Evolutionary conservation across 2,329 filamentous ascomycete genomes (phyloP), one percentile per base, ranked within the genome.

Genomic region (Plenodomus biglobosus): DNA sequence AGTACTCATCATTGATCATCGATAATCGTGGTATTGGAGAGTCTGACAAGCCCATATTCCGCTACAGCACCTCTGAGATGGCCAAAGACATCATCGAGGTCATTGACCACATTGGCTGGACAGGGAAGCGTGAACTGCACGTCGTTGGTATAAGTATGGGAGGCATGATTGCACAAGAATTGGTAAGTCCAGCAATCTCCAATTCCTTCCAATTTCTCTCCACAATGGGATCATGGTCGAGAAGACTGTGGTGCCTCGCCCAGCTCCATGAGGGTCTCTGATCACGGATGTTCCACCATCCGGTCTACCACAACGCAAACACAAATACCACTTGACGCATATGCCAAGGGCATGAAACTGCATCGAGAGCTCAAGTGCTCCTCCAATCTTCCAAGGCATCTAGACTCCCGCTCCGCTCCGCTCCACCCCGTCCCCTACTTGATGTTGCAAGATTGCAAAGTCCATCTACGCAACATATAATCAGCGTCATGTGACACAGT

Each of bases 141-240:
- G 69, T 95, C 43, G 77, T 88, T 27, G 91, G 90, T 46, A 84
- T 92, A 56, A 90, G 86, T 50, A 88, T 95, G 81, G 90, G 90
- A 55, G 90, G 91, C 64, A 95, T 96, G 91, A 92, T 96, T 61
- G 84, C 88, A 2, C 91, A 95, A 72, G 91, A 96, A 73, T 65
- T 96, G 3, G 81, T 79, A 69, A 63, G 73, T 65, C 46, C 34
- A 45, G 41, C 30, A 48, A 21, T 46, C 37, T 42, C 24, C 38
- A 38, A 40, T 19, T 36, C 24, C 16, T 46, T 35, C 41, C 24
- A 38, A 42, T 40, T 17, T 35, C 35, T 36, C 19, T 43, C 40
- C 42, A 51, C 41, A 46, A 41, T 30, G 40, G 39, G 48, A 34
- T 41, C 46, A 53, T 56, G 54, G 48, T 58, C 55, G 53, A 49